A percentile compares a stretch with the other conserved stretches of the same genome.
Evolutionary conservation across 495 filamentous ascomycete genomes (phyloP).

Genomic region (Aspergillus heteromorphus): DNA sequence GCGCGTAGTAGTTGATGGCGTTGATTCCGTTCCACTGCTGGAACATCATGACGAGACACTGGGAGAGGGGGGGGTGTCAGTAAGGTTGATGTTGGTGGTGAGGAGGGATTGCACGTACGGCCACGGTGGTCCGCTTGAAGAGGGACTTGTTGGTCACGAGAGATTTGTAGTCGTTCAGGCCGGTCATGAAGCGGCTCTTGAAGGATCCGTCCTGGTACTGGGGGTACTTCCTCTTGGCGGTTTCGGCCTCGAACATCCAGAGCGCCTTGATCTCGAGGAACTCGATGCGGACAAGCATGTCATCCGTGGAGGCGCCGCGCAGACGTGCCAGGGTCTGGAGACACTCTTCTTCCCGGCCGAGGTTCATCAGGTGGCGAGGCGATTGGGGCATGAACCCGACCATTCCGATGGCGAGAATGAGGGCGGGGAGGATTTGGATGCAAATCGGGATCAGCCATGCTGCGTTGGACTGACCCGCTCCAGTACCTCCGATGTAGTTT

Average conservation of each 20-base stretch:
- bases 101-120: constrained; percentile 19
- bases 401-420: constrained; percentile 37
- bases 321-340: constrained; percentile 56
- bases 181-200: constrained; percentile 28
- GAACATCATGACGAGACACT: constrained; percentile 42
- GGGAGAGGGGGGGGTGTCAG: not conserved
- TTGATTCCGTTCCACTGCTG: constrained; percentile 65
- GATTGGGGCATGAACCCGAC: constrained; percentile 74
- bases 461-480: constrained; percentile 32
- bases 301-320: constrained; percentile 51
- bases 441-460: constrained; percentile 43
- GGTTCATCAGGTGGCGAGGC: constrained; percentile 69
- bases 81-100: not conserved
- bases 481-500: constrained; percentile 43
- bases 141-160: constrained; percentile 31
- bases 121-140: constrained; percentile 32
- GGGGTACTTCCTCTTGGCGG: constrained; percentile 63
- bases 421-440: constrained; percentile 40
- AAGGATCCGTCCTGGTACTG: constrained; percentile 37
- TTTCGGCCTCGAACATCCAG: constrained; percentile 67
- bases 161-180: constrained; percentile 25
- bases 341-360: constrained; percentile 59
- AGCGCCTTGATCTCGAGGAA: constrained; percentile 77
- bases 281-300: constrained; percentile 59
- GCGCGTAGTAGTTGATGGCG: constrained; percentile 55